Conservation (phyloP, 1,284 basidiomycete genomes). For the Heliocybe sulcata region DNA sequence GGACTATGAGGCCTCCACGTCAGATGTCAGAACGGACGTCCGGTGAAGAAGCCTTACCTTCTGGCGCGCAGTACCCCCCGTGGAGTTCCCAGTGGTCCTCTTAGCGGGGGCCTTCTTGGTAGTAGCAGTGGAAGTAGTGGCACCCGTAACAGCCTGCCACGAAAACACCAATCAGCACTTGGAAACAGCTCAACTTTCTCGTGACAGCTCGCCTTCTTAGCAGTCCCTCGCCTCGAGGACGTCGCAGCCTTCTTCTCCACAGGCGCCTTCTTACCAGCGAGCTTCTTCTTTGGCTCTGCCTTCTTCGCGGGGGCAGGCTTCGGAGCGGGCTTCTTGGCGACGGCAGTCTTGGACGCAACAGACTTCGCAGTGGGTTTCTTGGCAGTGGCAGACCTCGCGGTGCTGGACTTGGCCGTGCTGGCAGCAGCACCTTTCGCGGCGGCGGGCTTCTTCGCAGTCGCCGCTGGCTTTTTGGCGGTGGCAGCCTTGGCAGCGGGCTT, state of each 20-base stretch:
- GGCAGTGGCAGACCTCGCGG: slow-evolving; percentile 6
- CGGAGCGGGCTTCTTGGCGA: slow-evolving; percentile 7
- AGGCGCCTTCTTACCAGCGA: neutral
- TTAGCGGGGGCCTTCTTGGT: slow-evolving; percentile 1
- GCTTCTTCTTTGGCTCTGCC: slow-evolving; percentile 1
- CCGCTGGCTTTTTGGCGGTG: slow-evolving; percentile 17
- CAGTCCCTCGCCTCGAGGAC: neutral
- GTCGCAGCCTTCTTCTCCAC: slow-evolving; percentile 3
- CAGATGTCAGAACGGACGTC: neutral
- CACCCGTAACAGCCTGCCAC: neutral
- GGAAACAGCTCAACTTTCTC: neutral
- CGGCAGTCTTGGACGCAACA: slow-evolving; percentile 13
- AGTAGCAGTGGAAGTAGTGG: neutral
- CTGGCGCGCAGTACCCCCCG: neutral
- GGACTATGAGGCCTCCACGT: neutral
- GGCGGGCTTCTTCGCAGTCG: slow-evolving; percentile 17
- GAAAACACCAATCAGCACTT: neutral
- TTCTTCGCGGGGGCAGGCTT: slow-evolving; percentile 2
- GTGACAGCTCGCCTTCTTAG: neutral
- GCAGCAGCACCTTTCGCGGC: slow-evolving; percentile 15
- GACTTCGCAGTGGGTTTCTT: slow-evolving; percentile 8
- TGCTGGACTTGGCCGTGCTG: neutral
- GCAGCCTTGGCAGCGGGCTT: slow-evolving; percentile 14
- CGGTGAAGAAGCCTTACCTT: neutral
- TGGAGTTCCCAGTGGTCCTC: neutral